Evolutionary conservation across 2,329 filamentous ascomycete species (phyloP).

Genomic region (Fusarium ambrosium): DNA sequence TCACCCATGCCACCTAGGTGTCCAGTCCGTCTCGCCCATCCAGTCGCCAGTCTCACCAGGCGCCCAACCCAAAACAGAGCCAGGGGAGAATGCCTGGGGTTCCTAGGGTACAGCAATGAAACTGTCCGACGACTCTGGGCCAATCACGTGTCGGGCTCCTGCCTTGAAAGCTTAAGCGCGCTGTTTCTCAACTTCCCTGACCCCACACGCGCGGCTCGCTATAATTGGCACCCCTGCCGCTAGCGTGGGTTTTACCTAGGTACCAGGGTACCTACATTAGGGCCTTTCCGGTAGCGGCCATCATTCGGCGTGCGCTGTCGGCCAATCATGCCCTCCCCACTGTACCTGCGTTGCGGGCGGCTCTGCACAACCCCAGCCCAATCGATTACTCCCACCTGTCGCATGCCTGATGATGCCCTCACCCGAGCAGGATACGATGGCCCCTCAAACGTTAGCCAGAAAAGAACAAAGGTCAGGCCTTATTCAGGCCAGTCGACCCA

Average conservation of each 20-base stretch:
- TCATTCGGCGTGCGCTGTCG: background rate
- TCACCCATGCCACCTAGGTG: constrained; percentile 5
- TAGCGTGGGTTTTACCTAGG: background rate
- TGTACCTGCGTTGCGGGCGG: constrained; percentile 33
- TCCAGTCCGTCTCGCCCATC: constrained; percentile 3
- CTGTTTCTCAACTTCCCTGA: constrained; percentile 36
- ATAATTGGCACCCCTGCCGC: constrained; percentile 34
- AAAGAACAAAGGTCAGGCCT: constrained; percentile 12
- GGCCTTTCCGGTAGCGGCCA: constrained; percentile 36
- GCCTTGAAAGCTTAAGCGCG: constrained; percentile 37
- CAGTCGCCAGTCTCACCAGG: constrained; percentile 45
- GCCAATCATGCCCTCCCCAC: constrained; percentile 44
- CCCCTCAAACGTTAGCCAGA: constrained; percentile 1
- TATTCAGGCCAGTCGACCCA: constrained; percentile 25
- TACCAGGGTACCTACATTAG: background rate
- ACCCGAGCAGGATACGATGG: constrained; percentile 2
- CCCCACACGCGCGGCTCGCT: constrained; percentile 36
- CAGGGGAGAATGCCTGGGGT: constrained; percentile 16
- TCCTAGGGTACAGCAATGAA: background rate
- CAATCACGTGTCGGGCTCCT: constrained; percentile 21
- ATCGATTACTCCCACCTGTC: constrained; percentile 19
- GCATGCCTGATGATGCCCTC: constrained; percentile 31
- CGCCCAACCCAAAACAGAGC: constrained; percentile 37
- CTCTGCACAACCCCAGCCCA: constrained; percentile 23
- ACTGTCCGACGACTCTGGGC: constrained; percentile 15